Evolutionary conservation across 306 rosid species (phyloP).

Genomic region (Hippophae tibetana): DNA sequence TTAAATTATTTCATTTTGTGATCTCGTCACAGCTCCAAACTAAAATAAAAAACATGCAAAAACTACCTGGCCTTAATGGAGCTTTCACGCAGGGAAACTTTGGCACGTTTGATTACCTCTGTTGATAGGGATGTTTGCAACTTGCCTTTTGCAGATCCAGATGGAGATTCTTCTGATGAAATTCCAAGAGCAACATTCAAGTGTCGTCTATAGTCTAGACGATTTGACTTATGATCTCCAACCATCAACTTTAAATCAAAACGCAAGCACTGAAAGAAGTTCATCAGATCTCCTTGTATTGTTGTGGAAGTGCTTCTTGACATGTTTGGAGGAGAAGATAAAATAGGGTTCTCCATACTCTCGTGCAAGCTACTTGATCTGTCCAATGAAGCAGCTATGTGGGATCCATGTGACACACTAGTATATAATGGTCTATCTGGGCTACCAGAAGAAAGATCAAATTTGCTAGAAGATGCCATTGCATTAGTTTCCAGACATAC

Average conservation of each 20-base stretch:
- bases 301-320: slow-evolving; percentile 62
- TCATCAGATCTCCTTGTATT: slow-evolving; percentile 57
- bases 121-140: slow-evolving; percentile 45
- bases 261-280: slow-evolving; percentile 49
- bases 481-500: slow-evolving; percentile 52
- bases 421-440: slow-evolving; percentile 76
- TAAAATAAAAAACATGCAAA: slow-evolving; percentile 29
- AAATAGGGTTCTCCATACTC: slow-evolving; percentile 67
- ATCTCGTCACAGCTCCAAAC: slow-evolving; percentile 20
- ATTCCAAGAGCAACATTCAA: slow-evolving; percentile 56
- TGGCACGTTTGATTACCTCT: slow-evolving; percentile 72
- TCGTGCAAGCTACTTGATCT: slow-evolving; percentile 89
- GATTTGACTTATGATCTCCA: slow-evolving; percentile 64
- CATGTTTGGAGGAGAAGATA: slow-evolving; percentile 83
- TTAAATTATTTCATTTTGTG: slow-evolving; percentile 28
- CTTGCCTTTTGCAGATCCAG: slow-evolving; percentile 73
- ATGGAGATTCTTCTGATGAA: slow-evolving; percentile 78
- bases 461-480: slow-evolving; percentile 90
- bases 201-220: slow-evolving; percentile 65
- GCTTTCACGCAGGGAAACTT: slow-evolving; percentile 38
- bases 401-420: slow-evolving; percentile 93
- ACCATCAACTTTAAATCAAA: slow-evolving; percentile 67
- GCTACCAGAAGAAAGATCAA: slow-evolving; percentile 80
- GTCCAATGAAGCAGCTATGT: slow-evolving; percentile 69
- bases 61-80: slow-evolving; percentile 77